Evolutionary conservation across 1,284 basidiomycete genomes (phyloP).

Genomic region (Phellinidium pouzarii): DNA sequence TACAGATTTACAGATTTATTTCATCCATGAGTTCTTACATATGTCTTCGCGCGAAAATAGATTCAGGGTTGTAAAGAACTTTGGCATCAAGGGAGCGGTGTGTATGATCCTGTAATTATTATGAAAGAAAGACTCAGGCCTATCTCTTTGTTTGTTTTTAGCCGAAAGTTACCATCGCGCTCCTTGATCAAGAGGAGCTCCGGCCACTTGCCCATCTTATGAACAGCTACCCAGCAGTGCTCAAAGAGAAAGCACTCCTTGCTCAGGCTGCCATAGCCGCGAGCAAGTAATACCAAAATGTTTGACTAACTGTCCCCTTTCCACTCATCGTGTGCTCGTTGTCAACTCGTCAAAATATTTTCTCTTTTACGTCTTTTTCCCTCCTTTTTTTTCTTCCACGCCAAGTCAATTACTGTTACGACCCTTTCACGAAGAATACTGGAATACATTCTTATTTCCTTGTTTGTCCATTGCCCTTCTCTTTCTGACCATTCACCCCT

Average conservation of each 20-base stretch:
- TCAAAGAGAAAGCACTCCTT: constrained; percentile 67
- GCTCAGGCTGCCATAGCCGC: constrained; percentile 30
- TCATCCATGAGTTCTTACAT: not conserved
- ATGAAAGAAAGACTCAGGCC: constrained; percentile 2
- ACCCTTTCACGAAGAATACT: not conserved
- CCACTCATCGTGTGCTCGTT: not conserved
- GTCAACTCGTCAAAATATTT: not conserved
- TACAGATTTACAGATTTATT: constrained; percentile 8
- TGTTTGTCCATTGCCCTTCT: not conserved
- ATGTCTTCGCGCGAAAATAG: constrained; percentile 29
- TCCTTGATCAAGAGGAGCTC: constrained; percentile 81
- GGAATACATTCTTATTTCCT: not conserved
- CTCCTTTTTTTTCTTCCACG: not conserved
- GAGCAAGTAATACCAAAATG: constrained; percentile 18
- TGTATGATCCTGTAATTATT: constrained; percentile 26
- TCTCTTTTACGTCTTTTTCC: no score
- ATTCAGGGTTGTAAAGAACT: constrained; percentile 72
- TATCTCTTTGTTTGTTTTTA: constrained; percentile 26
- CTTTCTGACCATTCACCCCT: not conserved
- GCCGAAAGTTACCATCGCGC: constrained; percentile 76
- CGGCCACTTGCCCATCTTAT: constrained; percentile 77
- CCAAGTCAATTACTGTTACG: not conserved
- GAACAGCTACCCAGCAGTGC: constrained; percentile 76
- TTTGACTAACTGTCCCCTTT: not conserved
- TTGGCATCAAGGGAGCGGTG: constrained; percentile 74